Evolutionary conservation across 1,139 yeast species (phyloP).

Genomic region (Taphrina sp.): DNA sequence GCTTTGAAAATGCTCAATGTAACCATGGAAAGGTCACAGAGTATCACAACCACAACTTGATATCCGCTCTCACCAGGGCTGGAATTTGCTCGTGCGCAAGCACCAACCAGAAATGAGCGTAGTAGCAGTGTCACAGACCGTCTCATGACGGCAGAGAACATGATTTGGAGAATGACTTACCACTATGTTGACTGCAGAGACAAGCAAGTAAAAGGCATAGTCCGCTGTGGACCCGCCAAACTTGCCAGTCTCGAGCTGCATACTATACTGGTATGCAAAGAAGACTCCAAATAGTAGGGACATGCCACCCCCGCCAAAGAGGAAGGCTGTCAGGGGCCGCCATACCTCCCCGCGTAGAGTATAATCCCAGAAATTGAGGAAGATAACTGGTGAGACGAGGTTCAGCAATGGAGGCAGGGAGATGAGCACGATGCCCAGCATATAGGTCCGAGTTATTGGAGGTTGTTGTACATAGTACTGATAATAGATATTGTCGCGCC

Average conservation of each 20-base stretch:
- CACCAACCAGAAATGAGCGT: constrained; percentile 30
- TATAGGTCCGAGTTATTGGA: constrained; percentile 42
- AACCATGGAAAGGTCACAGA: constrained; percentile 40
- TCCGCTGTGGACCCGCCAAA: constrained; percentile 42
- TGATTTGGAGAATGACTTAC: constrained; percentile 42
- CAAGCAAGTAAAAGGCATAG: constrained; percentile 43
- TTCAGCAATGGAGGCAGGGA: constrained; percentile 39
- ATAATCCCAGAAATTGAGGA: constrained; percentile 42
- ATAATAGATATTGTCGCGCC: constrained; percentile 25
- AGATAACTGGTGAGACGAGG: constrained; percentile 36
- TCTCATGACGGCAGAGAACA: no score
- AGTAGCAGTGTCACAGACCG: no score
- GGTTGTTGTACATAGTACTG: constrained; percentile 37
- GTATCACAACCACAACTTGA: constrained; percentile 40
- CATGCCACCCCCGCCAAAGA: constrained; percentile 41
- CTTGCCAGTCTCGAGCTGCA: constrained; percentile 42
- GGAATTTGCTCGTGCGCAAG: constrained; percentile 37
- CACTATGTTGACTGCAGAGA: constrained; percentile 41
- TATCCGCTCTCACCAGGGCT: constrained; percentile 46
- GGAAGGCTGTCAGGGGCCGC: constrained; percentile 45
- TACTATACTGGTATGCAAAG: constrained; percentile 43
- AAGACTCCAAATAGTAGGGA: constrained; percentile 38
- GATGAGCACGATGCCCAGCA: constrained; percentile 39
- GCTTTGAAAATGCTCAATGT: no score
- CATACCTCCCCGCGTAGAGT: constrained; percentile 42